Base-by-base conservation (phyloP, 2,329 filamentous ascomycete species). In the Blastomyces silverae region DNA sequence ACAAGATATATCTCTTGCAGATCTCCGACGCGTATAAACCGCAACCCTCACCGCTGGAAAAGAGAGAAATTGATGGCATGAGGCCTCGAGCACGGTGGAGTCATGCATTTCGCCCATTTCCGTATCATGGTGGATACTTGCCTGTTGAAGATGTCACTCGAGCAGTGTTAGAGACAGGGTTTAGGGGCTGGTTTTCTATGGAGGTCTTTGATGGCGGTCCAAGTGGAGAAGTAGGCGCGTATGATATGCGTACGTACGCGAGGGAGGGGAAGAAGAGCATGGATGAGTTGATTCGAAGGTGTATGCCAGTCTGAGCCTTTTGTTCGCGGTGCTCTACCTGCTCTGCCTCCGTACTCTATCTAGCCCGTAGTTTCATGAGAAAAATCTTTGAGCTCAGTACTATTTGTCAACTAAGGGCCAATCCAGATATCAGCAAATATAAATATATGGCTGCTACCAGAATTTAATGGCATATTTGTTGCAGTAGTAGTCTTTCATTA, bases 1-100 rank as follows among this genome's bases (percentile, higher is more conserved):
- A 89, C 1, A 91, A 89, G 78, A 90, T 92, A 50, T 92, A 84
- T 72, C 77, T 92, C 0, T 73, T 92, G 2, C 89, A 92, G 73
- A 87, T 92, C 63, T 88, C 84, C 2, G 89, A 93, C 72, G 90
- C 86, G 0, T 92, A 91, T 72, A 85, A 82, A 69, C 81, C 85
- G 48, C 77, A 79, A 0, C 76, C 80, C 3, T 58, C 55, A 22
- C 86, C 88, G 0, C 72, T 92, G 5, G 74, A 80, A 28, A 76
- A 79, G 3, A 74, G 82, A 56, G 80, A 84, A 44, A 77, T 82
- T 31, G 75, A 78, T 6, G 87, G 86, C 0, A 70, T 87, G 55
- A 75, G 86, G 39, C 85, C 89, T 0, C 79, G 87, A 44, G 87
- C 83, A 0, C 78, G 83, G 42, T 92, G 89, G 89, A 91, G 88